Conservation (phyloP, 345 rosid genomes). For the Heritiera fomes region DNA sequence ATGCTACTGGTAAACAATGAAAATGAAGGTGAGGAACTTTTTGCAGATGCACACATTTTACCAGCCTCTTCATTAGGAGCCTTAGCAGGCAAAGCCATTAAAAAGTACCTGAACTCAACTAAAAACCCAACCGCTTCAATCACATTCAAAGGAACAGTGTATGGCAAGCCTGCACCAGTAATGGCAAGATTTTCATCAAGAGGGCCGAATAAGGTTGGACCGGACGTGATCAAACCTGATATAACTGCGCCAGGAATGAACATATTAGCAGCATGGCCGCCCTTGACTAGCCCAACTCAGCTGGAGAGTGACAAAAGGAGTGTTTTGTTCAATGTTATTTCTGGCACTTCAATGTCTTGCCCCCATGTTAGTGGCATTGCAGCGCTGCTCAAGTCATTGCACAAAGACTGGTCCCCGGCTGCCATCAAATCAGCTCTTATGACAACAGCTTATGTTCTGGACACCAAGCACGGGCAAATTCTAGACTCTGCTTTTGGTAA, state of each 20-base stretch:
- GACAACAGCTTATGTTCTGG: slow-evolving; percentile 26
- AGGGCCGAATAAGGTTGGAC: slow-evolving; percentile 29
- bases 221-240: too few species aligned
- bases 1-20: slow-evolving; percentile 7
- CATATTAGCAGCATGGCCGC: slow-evolving; percentile 36
- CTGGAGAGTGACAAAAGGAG: slow-evolving; percentile 23
- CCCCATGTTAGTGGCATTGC: too few species aligned
- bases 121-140: slow-evolving; percentile 24
- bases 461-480: background rate
- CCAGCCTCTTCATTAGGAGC: slow-evolving; percentile 18
- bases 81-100: slow-evolving; percentile 6
- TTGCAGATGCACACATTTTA: slow-evolving; percentile 8
- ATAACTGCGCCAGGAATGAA: slow-evolving; percentile 36
- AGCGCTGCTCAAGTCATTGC: too few species aligned
- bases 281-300: slow-evolving; percentile 11
- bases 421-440: slow-evolving; percentile 38
- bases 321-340: slow-evolving; percentile 24
- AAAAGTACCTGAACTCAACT: slow-evolving; percentile 16
- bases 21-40: slow-evolving; percentile 8
- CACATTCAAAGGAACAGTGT: slow-evolving; percentile 17
- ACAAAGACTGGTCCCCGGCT: too few species aligned
- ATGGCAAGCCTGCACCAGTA: slow-evolving; percentile 22
- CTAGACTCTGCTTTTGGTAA: background rate
- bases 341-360: slow-evolving; percentile 40
- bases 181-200: slow-evolving; percentile 33